Evolutionary conservation across 2,329 filamentous ascomycete genomes (phyloP), one percentile per base, ranked within the genome.

Genomic region (Penicillium sp.): DNA sequence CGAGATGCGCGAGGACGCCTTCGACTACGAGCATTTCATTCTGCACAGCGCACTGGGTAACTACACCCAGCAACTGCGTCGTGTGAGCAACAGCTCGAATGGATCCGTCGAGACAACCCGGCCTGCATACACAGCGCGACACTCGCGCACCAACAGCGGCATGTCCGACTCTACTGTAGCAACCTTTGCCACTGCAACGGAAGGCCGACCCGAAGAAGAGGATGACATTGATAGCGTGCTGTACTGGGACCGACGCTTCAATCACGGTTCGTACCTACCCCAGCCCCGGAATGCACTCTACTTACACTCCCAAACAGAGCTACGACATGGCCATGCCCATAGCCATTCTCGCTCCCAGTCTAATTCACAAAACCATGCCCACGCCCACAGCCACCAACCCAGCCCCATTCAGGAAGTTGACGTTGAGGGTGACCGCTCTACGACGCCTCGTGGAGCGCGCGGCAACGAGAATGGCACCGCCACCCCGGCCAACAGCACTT

Each of bases 21-120:
- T 97, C 67, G 93, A 97, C 71, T 97, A 97, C 59, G 90, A 96
- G 71, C 88, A 96, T 69, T 97, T 97, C 75, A 96, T 96, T 72
- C 81, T 97, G 13, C 92, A 97, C 71, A 96, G 91, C 62, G 91
- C 92, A 10, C 87, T 97, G 83, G 92, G 91, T 5, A 91, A 75
- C 52, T 79, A 74, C 54, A 70, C 74, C 8, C 67, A 65, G 32
- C 67, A 67, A 54, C 56, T 72, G 40, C 67, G 68, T 4, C 67
- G 68, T 7, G 40, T 59, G 14, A 77, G 73, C 55, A 65, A 69
- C 44, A 66, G 62, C 39, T 81, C 80, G 1, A 71, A 70, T 40
- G 78, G 75, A 18, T 85, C 82, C 1, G 76, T 75, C 1, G 81
- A 79, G 49, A 85, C 83, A 1, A 83, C 75, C 2, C 65, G 77